A percentile compares a stretch with the other conserved stretches of the same genome.
These are phyloP conservation scores for Scedosporium aurantiacum DNA, from an alignment of 2,329 filamentous ascomycete genomes.

Conservation along the genomic window DNA sequence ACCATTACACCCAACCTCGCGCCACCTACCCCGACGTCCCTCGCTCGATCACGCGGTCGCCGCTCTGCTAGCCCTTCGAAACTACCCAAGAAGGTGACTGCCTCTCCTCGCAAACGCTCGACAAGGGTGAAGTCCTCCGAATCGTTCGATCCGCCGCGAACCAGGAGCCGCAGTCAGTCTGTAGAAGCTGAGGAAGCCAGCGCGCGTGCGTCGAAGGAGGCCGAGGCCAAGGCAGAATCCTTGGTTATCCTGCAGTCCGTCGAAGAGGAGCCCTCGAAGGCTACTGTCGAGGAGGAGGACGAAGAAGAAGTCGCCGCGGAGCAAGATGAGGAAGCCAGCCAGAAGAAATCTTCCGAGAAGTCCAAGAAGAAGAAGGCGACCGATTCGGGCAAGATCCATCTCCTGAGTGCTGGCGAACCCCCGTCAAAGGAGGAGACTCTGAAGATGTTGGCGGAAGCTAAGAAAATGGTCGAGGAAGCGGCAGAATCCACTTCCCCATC, in stretches of 20 bases:
- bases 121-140: slow-evolving; percentile 12
- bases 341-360: slow-evolving; percentile 18
- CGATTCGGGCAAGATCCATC: slow-evolving; percentile 32
- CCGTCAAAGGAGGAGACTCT: slow-evolving; percentile 68
- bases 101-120: slow-evolving; percentile 45
- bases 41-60: slow-evolving; percentile 36
- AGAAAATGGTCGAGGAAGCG: slow-evolving; percentile 71
- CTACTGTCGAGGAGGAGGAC: slow-evolving; percentile 26
- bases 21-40: slow-evolving; percentile 36
- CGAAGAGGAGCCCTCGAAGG: slow-evolving; percentile 20
- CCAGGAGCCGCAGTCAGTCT: slow-evolving; percentile 6
- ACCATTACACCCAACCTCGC: slow-evolving; percentile 19
- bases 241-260: slow-evolving; percentile 2
- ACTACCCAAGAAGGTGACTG: slow-evolving; percentile 30
- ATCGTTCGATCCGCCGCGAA: slow-evolving; percentile 2
- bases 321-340: slow-evolving; percentile 19
- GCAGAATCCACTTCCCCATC: slow-evolving; percentile 11
- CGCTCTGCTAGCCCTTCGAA: slow-evolving; percentile 50
- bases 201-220: slow-evolving; percentile 1
- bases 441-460: slow-evolving; percentile 76
- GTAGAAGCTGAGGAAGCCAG: slow-evolving; percentile 3
- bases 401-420: slow-evolving; percentile 46
- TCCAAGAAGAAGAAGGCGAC: slow-evolving; percentile 35
- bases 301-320: slow-evolving; percentile 15
- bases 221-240: not conserved